phyloP scores from a whole-genome alignment of 2,329 filamentous ascomycete genomes.

The Lecanicillium sp. region DNA sequence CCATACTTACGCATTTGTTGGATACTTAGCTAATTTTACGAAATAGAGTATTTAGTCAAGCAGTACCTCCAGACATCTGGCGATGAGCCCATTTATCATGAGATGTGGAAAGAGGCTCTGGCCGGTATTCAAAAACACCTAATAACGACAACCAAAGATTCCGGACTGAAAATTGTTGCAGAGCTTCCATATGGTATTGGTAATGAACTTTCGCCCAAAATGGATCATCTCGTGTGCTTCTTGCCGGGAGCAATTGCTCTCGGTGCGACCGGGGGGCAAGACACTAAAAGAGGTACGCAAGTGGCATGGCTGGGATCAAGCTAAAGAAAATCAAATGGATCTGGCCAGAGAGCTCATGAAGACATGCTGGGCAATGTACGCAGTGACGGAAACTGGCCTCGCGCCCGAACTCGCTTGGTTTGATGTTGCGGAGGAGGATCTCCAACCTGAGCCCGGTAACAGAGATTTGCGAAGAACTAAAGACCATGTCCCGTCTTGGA shows the following conservation, averaged over 20 bases:
- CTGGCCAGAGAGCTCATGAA: slow-evolving; percentile 88
- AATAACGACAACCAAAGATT: slow-evolving; percentile 76
- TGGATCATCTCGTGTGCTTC: slow-evolving; percentile 98
- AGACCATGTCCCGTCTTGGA: slow-evolving; percentile 57
- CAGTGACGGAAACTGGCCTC: slow-evolving; percentile 77
- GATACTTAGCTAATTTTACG: neutral
- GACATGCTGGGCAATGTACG: slow-evolving; percentile 97
- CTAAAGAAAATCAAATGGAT: slow-evolving; percentile 79
- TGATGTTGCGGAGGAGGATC: slow-evolving; percentile 55
- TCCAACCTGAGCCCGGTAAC: slow-evolving; percentile 52
- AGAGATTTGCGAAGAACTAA: slow-evolving; percentile 41
- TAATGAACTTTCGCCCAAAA: slow-evolving; percentile 68
- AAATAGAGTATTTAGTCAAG: slow-evolving; percentile 80
- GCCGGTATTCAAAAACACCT: slow-evolving; percentile 84
- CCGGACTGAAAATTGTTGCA: slow-evolving; percentile 79
- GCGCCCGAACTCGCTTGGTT: slow-evolving; percentile 93
- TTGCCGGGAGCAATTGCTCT: slow-evolving; percentile 93
- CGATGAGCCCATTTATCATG: slow-evolving; percentile 78
- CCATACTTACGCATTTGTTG: neutral
- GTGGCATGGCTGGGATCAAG: slow-evolving; percentile 63
- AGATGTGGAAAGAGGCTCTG: slow-evolving; percentile 87
- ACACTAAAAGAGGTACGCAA: slow-evolving; percentile 69
- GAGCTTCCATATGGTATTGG: slow-evolving; percentile 73
- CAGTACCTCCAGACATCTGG: slow-evolving; percentile 91
- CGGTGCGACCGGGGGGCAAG: slow-evolving; percentile 71